Evolutionary conservation across 768 basidiomycete genomes (phyloP), one percentile per base, ranked within the genome.

Genomic region (Suillus bovinus): DNA sequence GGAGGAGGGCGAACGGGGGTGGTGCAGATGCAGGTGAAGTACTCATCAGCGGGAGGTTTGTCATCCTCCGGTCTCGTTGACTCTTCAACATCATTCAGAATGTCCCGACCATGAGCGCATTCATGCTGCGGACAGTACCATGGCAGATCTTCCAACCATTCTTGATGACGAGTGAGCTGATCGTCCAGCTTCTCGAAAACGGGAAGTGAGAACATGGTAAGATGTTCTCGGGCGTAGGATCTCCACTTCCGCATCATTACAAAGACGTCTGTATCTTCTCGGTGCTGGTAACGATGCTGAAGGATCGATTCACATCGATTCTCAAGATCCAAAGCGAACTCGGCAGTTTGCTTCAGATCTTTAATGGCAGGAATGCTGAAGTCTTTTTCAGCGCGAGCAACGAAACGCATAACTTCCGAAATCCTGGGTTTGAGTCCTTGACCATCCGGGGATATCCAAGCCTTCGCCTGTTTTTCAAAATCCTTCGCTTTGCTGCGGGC

Each of bases 11-110:
- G 86, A 47, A 94, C 92, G 10, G 93, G 85, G 13, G 76, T 72
- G 41, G 81, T 86, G 72, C 93, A 94, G 62, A 94, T 94, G 71
- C 93, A 94, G 1, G 92, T 93, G 70, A 90, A 86, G 74, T 86
- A 93, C 76, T 93, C 90, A 70, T 93, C 90, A 5, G 77, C 80
- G 0, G 91, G 91, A 3, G 92, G 91, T 5, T 84, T 76, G 67
- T 94, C 92, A 55, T 94, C 93, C 58, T 91, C 89, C 4, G 87
- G 84, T 33, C 85, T 82, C 11, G 92, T 93, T 62, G 82, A 84
- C 50, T 86, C 87, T 27, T 92, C 68, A 33, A 94, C 90, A 68
- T 94, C 93, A 24, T 89, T 84, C 24, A 90, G 79, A 60, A 94
- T 82, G 10, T 75, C 74, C 69, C 86, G 81, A 17, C 85, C 84